These are phyloP conservation scores for Colletotrichum chlorophyti DNA, from an alignment of 2,329 filamentous ascomycete genomes.

Conservation along the genomic window DNA sequence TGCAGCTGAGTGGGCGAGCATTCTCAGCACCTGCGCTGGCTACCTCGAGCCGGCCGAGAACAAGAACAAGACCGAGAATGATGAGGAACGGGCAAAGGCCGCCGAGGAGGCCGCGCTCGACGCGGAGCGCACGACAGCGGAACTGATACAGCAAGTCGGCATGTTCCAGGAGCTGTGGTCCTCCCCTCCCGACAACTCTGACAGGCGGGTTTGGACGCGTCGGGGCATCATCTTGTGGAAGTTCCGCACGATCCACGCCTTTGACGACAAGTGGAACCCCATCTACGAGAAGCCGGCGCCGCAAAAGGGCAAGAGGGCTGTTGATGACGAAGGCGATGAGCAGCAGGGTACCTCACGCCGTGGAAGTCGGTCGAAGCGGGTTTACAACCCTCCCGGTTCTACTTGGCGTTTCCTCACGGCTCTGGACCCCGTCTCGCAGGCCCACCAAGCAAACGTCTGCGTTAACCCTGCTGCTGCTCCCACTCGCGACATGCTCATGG, in stretches of 20 bases:
- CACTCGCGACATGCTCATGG: conserved; percentile 56
- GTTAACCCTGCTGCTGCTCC: conserved; percentile 28
- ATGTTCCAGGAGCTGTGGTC: conserved; percentile 75
- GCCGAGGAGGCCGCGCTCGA: conserved; percentile 29
- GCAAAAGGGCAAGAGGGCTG: conserved; percentile 25
- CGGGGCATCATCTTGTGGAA: conserved; percentile 69
- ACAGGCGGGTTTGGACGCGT: conserved; percentile 55
- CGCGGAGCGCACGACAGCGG: conserved; percentile 40
- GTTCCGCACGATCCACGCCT: conserved; percentile 58
- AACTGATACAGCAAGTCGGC: conserved; percentile 65
- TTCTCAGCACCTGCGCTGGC: conserved; percentile 62
- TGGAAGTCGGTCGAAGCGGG: conserved; percentile 29
- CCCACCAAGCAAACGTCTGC: conserved; percentile 58
- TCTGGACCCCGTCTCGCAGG: conserved; percentile 64
- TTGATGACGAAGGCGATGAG: conserved; percentile 36
- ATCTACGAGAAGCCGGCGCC: conserved; percentile 40
- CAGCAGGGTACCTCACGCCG: conserved; percentile 30
- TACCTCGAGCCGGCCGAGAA: conserved; percentile 44
- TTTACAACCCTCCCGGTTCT: conserved; percentile 59
- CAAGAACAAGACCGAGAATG: conserved; percentile 33
- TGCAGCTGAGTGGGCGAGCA: conserved; percentile 63
- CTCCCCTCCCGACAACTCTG: conserved; percentile 47
- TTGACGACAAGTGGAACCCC: conserved; percentile 53
- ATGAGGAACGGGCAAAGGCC: conserved; percentile 32
- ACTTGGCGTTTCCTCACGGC: conserved; percentile 69